A percentile compares a stretch with the other conserved stretches of the same genome.
Evolutionary conservation across 2,329 filamentous ascomycete genomes (phyloP).

Genomic region (Pseudogymnoascus sp.): DNA sequence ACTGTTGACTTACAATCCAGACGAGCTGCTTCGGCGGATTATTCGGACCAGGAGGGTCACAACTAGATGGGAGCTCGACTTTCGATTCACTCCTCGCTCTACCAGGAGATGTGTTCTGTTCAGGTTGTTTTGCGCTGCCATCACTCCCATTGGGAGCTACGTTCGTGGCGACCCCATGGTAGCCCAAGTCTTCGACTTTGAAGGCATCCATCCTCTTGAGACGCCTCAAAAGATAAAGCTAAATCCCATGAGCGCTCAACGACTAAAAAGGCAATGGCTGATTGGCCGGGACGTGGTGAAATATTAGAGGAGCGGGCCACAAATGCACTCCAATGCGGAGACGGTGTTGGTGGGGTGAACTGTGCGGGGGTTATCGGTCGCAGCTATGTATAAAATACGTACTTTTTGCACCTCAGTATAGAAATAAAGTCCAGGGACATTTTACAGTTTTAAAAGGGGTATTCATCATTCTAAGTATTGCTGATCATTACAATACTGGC

Average conservation of each 20-base stretch:
- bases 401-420: neutral
- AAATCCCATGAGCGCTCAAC: conserved; percentile 1
- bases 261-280: neutral
- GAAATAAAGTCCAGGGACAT: neutral
- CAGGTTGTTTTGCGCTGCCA: neutral
- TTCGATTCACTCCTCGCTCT: conserved; percentile 21
- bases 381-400: neutral
- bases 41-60: conserved; percentile 68
- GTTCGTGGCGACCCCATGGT: neutral
- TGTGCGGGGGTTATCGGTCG: neutral
- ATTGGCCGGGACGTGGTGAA: neutral
- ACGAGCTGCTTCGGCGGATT: conserved; percentile 67
- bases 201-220: conserved; percentile 5
- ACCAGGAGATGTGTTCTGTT: neutral
- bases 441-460: neutral
- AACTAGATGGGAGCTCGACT: conserved; percentile 68
- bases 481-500: neutral
- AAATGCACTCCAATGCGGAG: neutral
- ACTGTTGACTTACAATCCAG: conserved; percentile 64
- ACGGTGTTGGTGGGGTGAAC: neutral
- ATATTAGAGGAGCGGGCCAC: neutral
- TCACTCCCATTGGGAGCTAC: neutral
- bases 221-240: neutral
- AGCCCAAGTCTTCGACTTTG: neutral
- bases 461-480: neutral